These are phyloP conservation scores for Pleurotus eryngii DNA, from an alignment of 768 basidiomycete genomes.

Conservation along the genomic window DNA sequence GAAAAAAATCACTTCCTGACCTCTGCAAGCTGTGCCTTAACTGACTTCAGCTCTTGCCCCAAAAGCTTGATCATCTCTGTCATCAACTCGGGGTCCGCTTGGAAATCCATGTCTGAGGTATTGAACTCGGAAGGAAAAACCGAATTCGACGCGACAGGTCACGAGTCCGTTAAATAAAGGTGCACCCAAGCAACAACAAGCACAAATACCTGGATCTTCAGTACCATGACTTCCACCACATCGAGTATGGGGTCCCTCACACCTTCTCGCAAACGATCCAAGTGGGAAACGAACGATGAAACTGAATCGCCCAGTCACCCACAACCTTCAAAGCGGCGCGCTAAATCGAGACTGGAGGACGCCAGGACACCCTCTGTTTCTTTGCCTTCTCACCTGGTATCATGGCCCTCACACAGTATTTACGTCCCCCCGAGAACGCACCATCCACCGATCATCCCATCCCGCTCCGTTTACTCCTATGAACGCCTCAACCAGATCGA, in stretches of 20 bases:
- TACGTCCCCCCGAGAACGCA: constrained; percentile 73
- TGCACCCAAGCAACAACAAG: too few species aligned
- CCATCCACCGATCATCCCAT: constrained; percentile 80
- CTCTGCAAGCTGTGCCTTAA: background rate
- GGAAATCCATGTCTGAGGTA: constrained; percentile 3
- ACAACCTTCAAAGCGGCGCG: constrained; percentile 51
- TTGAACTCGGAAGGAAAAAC: constrained; percentile 2
- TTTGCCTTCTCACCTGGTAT: constrained; percentile 15
- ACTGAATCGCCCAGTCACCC: constrained; percentile 26
- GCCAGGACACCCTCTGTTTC: constrained; percentile 17
- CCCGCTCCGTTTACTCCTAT: constrained; percentile 92
- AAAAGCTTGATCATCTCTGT: background rate
- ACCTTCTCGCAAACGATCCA: constrained; percentile 71
- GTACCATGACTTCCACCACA: constrained; percentile 17
- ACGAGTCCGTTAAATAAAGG: too few species aligned
- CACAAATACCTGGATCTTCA: too few species aligned
- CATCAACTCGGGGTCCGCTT: background rate
- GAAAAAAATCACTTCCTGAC: background rate
- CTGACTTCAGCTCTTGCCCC: background rate
- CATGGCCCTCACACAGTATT: constrained; percentile 44
- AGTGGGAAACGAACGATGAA: constrained; percentile 58
- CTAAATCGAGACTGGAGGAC: constrained; percentile 39
- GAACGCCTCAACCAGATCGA: constrained; percentile 97
- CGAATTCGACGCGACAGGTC: too few species aligned
- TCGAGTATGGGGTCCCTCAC: constrained; percentile 42